phyloP scores from a whole-genome alignment of 164 flowering plant genomes.

The Kingdonia uniflora region DNA sequence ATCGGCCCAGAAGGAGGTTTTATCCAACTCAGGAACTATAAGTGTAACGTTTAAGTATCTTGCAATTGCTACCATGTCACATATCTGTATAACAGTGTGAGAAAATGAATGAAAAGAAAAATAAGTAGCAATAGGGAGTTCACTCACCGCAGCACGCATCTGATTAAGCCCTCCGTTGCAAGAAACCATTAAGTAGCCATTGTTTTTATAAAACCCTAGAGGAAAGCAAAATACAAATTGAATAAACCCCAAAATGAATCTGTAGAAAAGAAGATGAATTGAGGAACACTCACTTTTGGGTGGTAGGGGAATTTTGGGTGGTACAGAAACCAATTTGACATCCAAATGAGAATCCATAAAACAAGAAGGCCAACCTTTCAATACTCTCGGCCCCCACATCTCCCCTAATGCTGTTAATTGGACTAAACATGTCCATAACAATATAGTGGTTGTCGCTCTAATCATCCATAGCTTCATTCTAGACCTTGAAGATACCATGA shows the following conservation, averaged over 20 bases:
- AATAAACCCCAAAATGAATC: not conserved
- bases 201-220: constrained; percentile 77
- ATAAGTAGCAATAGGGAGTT: not conserved
- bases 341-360: constrained; percentile 21
- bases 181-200: constrained; percentile 83
- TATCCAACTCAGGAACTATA: constrained; percentile 83
- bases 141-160: constrained; percentile 79
- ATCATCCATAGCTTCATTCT: constrained; percentile 73
- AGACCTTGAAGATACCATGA: constrained; percentile 23
- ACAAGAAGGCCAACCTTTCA: constrained; percentile 92
- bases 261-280: not conserved
- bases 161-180: constrained; percentile 94
- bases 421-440: constrained; percentile 82
- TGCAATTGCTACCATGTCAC: constrained; percentile 91
- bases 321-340: constrained; percentile 10
- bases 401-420: constrained; percentile 72
- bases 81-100: constrained; percentile 36
- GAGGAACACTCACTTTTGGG: constrained; percentile 25
- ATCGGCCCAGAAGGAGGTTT: constrained; percentile 84
- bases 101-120: not conserved
- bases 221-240: constrained; percentile 3
- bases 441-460: constrained; percentile 62
- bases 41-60: constrained; percentile 72
- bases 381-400: constrained; percentile 70
- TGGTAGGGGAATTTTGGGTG: constrained; percentile 14